Percentiles rank a stretch among this genome's conserved stretches.
phyloP scores from a whole-genome alignment of 2,329 filamentous ascomycete genomes.

The Pseudopyrenochaeta lycopersici region DNA sequence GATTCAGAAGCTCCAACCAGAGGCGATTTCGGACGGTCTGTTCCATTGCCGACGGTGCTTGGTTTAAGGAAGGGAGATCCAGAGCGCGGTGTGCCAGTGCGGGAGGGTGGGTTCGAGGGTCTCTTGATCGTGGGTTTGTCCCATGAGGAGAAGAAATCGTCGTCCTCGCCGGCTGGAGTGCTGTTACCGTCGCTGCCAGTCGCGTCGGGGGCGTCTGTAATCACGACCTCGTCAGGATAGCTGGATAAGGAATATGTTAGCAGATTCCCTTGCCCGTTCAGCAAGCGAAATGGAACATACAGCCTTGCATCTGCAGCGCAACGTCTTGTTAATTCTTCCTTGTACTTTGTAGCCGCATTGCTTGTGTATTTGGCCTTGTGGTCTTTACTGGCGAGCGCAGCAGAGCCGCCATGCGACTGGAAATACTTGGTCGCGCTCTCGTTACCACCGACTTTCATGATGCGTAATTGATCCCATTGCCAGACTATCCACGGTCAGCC shows the following conservation, averaged over 20 bases:
- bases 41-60: conserved; percentile 67
- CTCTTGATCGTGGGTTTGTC: conserved; percentile 97
- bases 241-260: conserved; percentile 57
- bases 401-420: conserved; percentile 92
- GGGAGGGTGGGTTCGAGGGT: conserved; percentile 90
- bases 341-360: conserved; percentile 93
- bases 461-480: conserved; percentile 98
- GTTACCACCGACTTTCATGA: conserved; percentile 99
- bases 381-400: conserved; percentile 95
- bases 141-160: conserved; percentile 99
- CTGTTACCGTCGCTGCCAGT: conserved; percentile 68
- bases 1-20: conserved; percentile 62
- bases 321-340: conserved; percentile 90
- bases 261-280: conserved; percentile 12
- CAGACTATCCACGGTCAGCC: conserved; percentile 63
- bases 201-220: conserved; percentile 73
- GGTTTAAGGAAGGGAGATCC: conserved; percentile 90
- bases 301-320: conserved; percentile 84
- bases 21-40: conserved; percentile 82
- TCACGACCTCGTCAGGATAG: conserved; percentile 83
- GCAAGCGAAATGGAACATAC: conserved; percentile 62
- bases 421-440: conserved; percentile 99
- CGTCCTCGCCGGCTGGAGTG: conserved; percentile 84
- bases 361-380: conserved; percentile 97
- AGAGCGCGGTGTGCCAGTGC: conserved; percentile 84